These are phyloP conservation scores for Aurantiochytrium sp. DNA, from an alignment of 108 stramenopile genomes.

Conservation along the genomic window DNA sequence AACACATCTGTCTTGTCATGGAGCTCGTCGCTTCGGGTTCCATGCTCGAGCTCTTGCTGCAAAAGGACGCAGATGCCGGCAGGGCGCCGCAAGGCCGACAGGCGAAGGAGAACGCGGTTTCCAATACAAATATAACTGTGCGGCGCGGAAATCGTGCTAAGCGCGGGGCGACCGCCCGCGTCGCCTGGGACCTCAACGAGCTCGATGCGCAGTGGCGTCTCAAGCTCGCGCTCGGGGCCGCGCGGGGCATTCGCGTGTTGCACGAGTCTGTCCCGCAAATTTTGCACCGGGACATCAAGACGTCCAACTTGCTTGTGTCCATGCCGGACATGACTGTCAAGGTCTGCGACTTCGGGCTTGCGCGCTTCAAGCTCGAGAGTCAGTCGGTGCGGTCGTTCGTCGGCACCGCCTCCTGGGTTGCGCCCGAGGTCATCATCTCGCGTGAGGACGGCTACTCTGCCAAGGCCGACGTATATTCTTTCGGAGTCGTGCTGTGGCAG, in stretches of 20 bases:
- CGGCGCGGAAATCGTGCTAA: not conserved
- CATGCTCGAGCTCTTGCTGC: not conserved
- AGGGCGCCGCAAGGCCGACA: no score
- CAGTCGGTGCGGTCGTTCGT: not conserved
- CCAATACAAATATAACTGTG: not conserved
- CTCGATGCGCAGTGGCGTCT: not conserved
- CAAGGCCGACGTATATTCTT: constrained; percentile 48
- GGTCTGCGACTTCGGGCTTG: constrained; percentile 50
- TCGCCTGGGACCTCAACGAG: not conserved
- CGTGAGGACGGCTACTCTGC: constrained; percentile 42
- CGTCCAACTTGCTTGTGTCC: constrained; percentile 47
- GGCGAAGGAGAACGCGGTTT: not conserved
- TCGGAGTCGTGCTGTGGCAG: constrained; percentile 50
- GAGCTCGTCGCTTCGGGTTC: not conserved
- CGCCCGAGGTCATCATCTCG: constrained; percentile 46
- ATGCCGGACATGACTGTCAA: constrained; percentile 39
- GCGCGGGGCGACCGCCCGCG: not conserved
- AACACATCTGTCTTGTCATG: not conserved
- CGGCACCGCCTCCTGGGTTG: constrained; percentile 46
- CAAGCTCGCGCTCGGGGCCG: constrained; percentile 43
- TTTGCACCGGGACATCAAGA: constrained; percentile 54
- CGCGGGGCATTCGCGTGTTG: constrained; percentile 44
- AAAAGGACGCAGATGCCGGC: not conserved
- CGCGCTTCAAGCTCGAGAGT: constrained; percentile 12
- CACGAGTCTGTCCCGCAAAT: constrained; percentile 46